Evolutionary conservation across 2,329 filamentous ascomycete species (phyloP).

Genomic region (Cucurbitaria berberidis): DNA sequence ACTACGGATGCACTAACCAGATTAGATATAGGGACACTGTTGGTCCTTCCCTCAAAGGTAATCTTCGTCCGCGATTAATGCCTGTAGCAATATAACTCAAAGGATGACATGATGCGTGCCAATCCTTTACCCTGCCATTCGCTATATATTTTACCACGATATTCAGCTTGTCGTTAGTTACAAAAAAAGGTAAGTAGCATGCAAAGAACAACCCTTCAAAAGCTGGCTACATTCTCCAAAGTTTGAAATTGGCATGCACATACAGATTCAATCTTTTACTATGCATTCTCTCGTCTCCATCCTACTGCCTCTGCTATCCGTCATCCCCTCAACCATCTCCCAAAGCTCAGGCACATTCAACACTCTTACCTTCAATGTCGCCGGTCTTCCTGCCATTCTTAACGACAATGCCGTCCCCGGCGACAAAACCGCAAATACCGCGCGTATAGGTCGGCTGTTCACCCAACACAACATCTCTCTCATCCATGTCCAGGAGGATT

Average conservation of each 20-base stretch:
- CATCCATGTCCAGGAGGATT: constrained; percentile 72
- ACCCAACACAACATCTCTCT: constrained; percentile 64
- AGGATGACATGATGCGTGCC: constrained; percentile 17
- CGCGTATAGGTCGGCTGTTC: constrained; percentile 63
- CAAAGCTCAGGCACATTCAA: constrained; percentile 55
- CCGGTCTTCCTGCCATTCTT: constrained; percentile 63
- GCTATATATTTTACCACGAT: constrained; percentile 1
- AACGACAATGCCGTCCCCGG: constrained; percentile 67
- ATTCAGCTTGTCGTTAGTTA: background rate
- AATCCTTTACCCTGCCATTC: constrained; percentile 12
- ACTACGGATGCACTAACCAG: constrained; percentile 17
- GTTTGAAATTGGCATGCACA: background rate
- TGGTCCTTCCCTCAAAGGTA: constrained; percentile 17
- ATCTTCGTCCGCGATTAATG: constrained; percentile 13
- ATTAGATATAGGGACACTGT: constrained; percentile 2
- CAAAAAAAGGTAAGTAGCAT: background rate
- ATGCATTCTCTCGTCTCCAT: constrained; percentile 18
- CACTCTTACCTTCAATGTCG: constrained; percentile 65
- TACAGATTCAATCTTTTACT: background rate
- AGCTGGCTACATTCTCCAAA: background rate
- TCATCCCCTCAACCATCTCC: constrained; percentile 15
- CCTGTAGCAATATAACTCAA: constrained; percentile 16
- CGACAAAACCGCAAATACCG: constrained; percentile 65
- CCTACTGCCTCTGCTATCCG: constrained; percentile 10
- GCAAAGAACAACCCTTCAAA: background rate